Percentiles rank a stretch among this genome's conserved stretches.
Conservation (phyloP, 1,284 basidiomycete genomes). For the Sutorius eximius region DNA sequence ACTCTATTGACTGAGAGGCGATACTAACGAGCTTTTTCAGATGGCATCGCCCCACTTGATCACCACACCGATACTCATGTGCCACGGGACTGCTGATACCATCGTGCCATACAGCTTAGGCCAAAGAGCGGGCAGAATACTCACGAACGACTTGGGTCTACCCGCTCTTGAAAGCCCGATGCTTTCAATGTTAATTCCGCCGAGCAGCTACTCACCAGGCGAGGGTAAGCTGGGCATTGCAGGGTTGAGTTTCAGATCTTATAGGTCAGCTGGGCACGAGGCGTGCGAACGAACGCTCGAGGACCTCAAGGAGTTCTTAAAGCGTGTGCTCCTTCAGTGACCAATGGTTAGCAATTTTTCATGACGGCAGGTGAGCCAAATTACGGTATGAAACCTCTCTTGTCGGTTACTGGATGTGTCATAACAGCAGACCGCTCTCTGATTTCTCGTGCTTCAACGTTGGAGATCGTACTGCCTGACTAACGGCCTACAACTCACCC, state of each 20-base stretch:
- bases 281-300: slow-evolving; percentile 58
- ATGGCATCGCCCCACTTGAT: slow-evolving; percentile 57
- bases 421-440: background rate
- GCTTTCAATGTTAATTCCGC: slow-evolving; percentile 25
- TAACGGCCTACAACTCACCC: background rate
- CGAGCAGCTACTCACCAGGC: slow-evolving; percentile 23
- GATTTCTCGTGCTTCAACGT: background rate
- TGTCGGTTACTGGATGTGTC: background rate
- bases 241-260: slow-evolving; percentile 62
- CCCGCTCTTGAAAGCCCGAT: slow-evolving; percentile 34
- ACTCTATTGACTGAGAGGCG: background rate
- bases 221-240: slow-evolving; percentile 30
- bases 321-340: slow-evolving; percentile 45
- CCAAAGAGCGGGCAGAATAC: slow-evolving; percentile 51
- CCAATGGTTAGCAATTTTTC: background rate
- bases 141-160: slow-evolving; percentile 52
- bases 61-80: slow-evolving; percentile 83
- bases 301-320: slow-evolving; percentile 64
- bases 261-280: slow-evolving; percentile 63
- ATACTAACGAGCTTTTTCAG: slow-evolving; percentile 36
- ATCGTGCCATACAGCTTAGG: slow-evolving; percentile 60
- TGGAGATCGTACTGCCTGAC: background rate
- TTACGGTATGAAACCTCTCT: background rate
- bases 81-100: slow-evolving; percentile 78
- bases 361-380: background rate